Conservation (phyloP, 495 filamentous ascomycete genomes). For the Penicillium waksmanii region DNA sequence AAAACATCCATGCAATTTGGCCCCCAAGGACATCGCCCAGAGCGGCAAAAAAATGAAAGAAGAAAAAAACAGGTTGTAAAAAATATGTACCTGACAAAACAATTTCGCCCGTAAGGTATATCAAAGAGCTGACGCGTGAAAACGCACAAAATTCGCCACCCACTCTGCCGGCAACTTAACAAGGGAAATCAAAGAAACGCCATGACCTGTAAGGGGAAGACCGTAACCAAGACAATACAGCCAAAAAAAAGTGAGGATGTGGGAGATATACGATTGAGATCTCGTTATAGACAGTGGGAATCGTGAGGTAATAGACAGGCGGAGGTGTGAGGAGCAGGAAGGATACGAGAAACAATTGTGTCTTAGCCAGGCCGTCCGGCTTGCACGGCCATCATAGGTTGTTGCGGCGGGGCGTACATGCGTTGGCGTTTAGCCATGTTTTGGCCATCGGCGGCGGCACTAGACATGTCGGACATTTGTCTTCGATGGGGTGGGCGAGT, state of each 20-base stretch:
- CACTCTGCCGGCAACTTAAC: constrained; percentile 13
- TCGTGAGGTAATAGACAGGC: constrained; percentile 34
- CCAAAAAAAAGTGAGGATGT: constrained; percentile 15
- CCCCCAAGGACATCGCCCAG: background rate
- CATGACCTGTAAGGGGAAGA: constrained; percentile 32
- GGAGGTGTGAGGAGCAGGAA: constrained; percentile 4
- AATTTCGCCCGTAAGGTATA: constrained; percentile 22
- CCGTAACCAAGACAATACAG: constrained; percentile 19
- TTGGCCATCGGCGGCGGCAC: constrained; percentile 54
- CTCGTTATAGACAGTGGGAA: constrained; percentile 41
- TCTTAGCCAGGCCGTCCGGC: constrained; percentile 41
- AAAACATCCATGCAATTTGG: background rate
- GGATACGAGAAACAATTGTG: background rate
- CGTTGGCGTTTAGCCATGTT: constrained; percentile 65
- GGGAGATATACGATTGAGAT: constrained; percentile 29
- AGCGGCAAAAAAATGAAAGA: constrained; percentile 2
- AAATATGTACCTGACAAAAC: constrained; percentile 33
- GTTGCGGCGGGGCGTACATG: constrained; percentile 59
- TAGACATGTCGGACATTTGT: constrained; percentile 69
- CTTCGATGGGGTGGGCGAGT: constrained; percentile 57
- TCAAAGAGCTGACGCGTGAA: constrained; percentile 26
- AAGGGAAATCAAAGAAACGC: constrained; percentile 30
- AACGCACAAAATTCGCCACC: constrained; percentile 28
- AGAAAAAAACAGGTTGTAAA: constrained; percentile 19
- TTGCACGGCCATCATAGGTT: constrained; percentile 51